These are phyloP conservation scores for Thelonectria blattea DNA, from an alignment of 2,329 filamentous ascomycete species.

Conservation along the genomic window DNA sequence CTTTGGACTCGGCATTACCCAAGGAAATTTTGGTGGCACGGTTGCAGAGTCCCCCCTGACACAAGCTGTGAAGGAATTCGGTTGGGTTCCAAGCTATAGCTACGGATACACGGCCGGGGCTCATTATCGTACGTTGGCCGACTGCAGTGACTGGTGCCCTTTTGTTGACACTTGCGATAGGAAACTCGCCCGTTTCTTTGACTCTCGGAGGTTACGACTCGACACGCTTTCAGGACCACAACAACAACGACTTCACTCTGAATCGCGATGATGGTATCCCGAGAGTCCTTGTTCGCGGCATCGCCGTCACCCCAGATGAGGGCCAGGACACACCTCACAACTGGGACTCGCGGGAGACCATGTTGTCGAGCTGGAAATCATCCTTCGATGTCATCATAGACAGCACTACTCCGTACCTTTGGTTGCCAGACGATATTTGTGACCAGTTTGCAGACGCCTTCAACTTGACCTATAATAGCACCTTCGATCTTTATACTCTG, in stretches of 20 bases:
- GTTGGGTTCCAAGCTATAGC: slow-evolving; percentile 71
- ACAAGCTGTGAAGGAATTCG: slow-evolving; percentile 63
- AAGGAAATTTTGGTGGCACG: slow-evolving; percentile 57
- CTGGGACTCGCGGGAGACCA: slow-evolving; percentile 48
- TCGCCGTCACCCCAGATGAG: slow-evolving; percentile 49
- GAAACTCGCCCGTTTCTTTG: slow-evolving; percentile 58
- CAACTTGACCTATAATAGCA: slow-evolving; percentile 69
- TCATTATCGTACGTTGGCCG: slow-evolving; percentile 64
- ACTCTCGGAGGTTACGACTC: slow-evolving; percentile 75
- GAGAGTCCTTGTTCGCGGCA: slow-evolving; percentile 65
- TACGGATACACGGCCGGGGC: slow-evolving; percentile 80
- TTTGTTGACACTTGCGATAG: slow-evolving; percentile 32
- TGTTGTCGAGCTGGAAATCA: slow-evolving; percentile 53
- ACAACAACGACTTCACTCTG: slow-evolving; percentile 64
- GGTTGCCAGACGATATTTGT: slow-evolving; percentile 66
- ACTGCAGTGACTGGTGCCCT: too few relatives aligned
- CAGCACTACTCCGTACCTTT: slow-evolving; percentile 68
- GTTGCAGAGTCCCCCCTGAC: slow-evolving; percentile 59
- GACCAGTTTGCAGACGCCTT: slow-evolving; percentile 68
- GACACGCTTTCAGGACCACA: slow-evolving; percentile 65
- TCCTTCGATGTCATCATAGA: slow-evolving; percentile 64
- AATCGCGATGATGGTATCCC: slow-evolving; percentile 61
- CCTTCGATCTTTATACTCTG: slow-evolving; percentile 69
- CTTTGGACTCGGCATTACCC: slow-evolving; percentile 62
- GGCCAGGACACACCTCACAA: slow-evolving; percentile 38